phyloP scores from a whole-genome alignment of 2,329 filamentous ascomycete species.

The Pseudogymnoascus sp. region DNA sequence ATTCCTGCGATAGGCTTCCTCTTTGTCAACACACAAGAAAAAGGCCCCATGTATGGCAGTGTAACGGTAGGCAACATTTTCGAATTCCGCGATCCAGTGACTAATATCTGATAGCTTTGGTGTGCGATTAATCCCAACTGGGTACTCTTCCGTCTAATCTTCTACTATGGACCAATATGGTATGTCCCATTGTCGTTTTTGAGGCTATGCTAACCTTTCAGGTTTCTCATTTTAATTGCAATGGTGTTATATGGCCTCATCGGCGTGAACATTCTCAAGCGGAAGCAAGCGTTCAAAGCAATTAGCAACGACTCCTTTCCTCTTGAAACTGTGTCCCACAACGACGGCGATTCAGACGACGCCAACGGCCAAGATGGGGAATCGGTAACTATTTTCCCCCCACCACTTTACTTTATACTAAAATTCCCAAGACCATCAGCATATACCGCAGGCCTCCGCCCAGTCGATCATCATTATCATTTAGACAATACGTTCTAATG shows the following conservation, averaged over 20 bases:
- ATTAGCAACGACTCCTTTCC: slow-evolving; percentile 31
- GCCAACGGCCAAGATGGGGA: slow-evolving; percentile 9
- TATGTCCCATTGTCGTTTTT: slow-evolving; percentile 27
- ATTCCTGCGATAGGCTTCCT: slow-evolving; percentile 57
- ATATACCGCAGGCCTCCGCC: slow-evolving; percentile 10
- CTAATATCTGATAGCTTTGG: slow-evolving; percentile 43
- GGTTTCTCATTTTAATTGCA: slow-evolving; percentile 50
- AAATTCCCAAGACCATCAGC: slow-evolving; percentile 23
- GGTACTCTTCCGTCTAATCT: slow-evolving; percentile 61
- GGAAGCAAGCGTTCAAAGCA: slow-evolving; percentile 46
- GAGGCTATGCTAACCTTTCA: slow-evolving; percentile 24
- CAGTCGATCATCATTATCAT: slow-evolving; percentile 26
- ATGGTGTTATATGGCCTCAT: slow-evolving; percentile 55
- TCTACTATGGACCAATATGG: slow-evolving; percentile 65
- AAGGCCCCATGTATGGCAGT: slow-evolving; percentile 52
- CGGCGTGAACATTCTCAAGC: slow-evolving; percentile 55
- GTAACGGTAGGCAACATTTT: slow-evolving; percentile 38
- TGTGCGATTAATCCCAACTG: slow-evolving; percentile 62
- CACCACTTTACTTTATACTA: background rate
- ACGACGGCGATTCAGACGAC: slow-evolving; percentile 13
- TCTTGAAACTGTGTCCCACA: slow-evolving; percentile 20
- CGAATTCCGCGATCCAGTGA: background rate
- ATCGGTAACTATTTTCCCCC: background rate
- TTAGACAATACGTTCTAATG: slow-evolving; percentile 33
- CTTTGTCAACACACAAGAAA: slow-evolving; percentile 45